phyloP scores from a whole-genome alignment of 805 yeast genomes.

The Ogataea populi-albae region DNA sequence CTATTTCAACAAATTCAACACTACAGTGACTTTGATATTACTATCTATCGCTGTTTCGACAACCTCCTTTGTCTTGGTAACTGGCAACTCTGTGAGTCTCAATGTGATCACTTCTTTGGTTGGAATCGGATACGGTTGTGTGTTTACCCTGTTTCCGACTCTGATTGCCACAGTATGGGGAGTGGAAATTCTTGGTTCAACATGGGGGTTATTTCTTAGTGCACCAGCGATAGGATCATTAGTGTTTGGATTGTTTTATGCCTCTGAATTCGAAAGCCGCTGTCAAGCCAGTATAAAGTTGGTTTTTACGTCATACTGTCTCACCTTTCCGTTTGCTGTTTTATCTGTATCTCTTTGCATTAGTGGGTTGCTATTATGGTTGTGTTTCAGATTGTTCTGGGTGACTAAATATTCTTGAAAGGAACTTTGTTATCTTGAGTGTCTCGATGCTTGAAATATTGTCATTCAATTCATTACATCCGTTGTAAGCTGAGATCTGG shows the following conservation, averaged over 20 bases:
- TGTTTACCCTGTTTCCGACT: slow-evolving; percentile 80
- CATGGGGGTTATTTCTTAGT: slow-evolving; percentile 83
- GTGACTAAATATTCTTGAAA: not conserved
- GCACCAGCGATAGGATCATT: slow-evolving; percentile 86
- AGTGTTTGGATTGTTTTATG: slow-evolving; percentile 66
- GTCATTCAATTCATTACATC: too few relatives aligned
- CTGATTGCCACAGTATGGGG: slow-evolving; percentile 81
- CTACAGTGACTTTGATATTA: slow-evolving; percentile 8
- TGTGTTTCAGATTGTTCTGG: slow-evolving; percentile 21
- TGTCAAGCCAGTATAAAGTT: slow-evolving; percentile 20
- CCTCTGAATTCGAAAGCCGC: slow-evolving; percentile 51
- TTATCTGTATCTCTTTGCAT: slow-evolving; percentile 11
- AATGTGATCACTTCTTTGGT: slow-evolving; percentile 32
- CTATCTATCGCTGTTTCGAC: slow-evolving; percentile 8
- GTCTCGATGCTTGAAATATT: too few relatives aligned
- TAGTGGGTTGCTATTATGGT: slow-evolving; percentile 11
- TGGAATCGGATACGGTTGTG: slow-evolving; percentile 76
- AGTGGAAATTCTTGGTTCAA: slow-evolving; percentile 75
- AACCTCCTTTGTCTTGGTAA: slow-evolving; percentile 12
- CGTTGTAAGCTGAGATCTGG: too few relatives aligned
- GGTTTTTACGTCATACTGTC: slow-evolving; percentile 10
- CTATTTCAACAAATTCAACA: slow-evolving; percentile 6
- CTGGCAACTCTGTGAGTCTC: slow-evolving; percentile 10
- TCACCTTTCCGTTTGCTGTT: slow-evolving; percentile 17
- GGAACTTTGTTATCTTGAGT: too few relatives aligned